Conservation (phyloP, 345 rosid genomes). For the Lepidium aucheri region DNA sequence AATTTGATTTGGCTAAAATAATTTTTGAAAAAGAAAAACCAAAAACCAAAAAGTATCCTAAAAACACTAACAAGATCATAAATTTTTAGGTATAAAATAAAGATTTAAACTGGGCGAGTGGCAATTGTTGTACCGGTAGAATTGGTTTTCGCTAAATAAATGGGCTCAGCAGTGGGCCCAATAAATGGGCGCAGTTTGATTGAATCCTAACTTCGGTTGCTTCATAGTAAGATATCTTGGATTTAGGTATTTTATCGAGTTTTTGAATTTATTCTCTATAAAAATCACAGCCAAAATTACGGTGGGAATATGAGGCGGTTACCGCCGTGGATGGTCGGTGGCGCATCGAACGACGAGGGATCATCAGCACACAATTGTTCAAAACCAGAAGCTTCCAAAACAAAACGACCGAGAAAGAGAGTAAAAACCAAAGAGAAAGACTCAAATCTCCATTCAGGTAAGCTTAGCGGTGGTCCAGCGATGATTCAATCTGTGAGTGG, state of each 20-base stretch:
- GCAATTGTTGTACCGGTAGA: background rate
- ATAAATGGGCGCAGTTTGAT: too few relatives aligned
- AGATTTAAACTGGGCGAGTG: too few relatives aligned
- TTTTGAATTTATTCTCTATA: background rate
- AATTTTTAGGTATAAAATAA: too few relatives aligned
- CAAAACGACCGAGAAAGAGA: constrained; percentile 6
- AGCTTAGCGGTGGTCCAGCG: background rate
- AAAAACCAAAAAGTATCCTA: too few relatives aligned
- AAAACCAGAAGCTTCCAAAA: background rate
- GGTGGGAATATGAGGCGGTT: constrained; percentile 17
- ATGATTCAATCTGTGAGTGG: background rate
- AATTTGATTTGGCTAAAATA: too few relatives aligned
- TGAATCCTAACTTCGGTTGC: too few relatives aligned
- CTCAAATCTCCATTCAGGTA: background rate
- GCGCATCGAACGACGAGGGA: constrained; percentile 9
- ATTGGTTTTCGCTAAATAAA: background rate
- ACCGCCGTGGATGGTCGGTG: constrained; percentile 27
- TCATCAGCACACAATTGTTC: background rate
- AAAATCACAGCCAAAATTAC: background rate
- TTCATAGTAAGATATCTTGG: too few relatives aligned
- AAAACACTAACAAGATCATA: too few relatives aligned
- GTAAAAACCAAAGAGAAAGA: background rate
- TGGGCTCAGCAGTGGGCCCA: constrained; percentile 12
- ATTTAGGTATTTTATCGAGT: too few relatives aligned
- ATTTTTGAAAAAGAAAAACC: too few relatives aligned